Base-by-base conservation (phyloP, 768 basidiomycete species). In the Heimioporus sp. region DNA sequence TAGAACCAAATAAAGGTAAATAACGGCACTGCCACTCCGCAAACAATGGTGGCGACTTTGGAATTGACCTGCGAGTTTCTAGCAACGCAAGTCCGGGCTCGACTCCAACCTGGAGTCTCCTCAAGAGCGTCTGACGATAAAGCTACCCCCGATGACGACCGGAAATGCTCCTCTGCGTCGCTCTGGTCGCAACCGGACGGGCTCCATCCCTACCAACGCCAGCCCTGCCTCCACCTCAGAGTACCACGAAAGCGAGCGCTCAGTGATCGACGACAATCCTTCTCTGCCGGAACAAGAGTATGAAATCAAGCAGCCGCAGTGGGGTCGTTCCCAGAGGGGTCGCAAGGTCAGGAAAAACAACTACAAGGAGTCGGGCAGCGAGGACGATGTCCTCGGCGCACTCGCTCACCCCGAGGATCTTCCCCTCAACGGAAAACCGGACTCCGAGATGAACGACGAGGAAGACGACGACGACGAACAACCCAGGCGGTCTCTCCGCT, bases 341-440 rank as follows among this genome's bases (percentile, higher is more conserved):
- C 69, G 82, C 31, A 75, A 49, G 21, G 59, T 76, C 15, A 59
- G 57, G 34, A 75, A 65, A 63, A 68, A 57, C 36, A 64, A 56
- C 7, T 82, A 81, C 62, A 66, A 63, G 10, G 81, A 84, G 65
- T 74, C 71, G 10, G 69, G 65, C 16, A 73, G 71, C 48, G 79
- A 80, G 28, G 74, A 75, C n/a, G 78, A 74, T 20, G 7, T 48
- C 7, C 56, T 44, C 0, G 61, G 66, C 20, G 64, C 46, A 45
- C 43, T 51, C 19, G 3, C 11, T 43, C 41, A 43, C 45, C 48
- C 52, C 9, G 58, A 46, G 13, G 51, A 55, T 40, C 55, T 15
- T 21, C 43, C 39, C n/a, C 40, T 56, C 9, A 65, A 67, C 42
- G 66, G 59, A 32, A 64, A 58, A 15, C 31, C n/a, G 10, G 58